phyloP scores from a whole-genome alignment of 2,329 filamentous ascomycete species.

The Trichoderma guizhouense region DNA sequence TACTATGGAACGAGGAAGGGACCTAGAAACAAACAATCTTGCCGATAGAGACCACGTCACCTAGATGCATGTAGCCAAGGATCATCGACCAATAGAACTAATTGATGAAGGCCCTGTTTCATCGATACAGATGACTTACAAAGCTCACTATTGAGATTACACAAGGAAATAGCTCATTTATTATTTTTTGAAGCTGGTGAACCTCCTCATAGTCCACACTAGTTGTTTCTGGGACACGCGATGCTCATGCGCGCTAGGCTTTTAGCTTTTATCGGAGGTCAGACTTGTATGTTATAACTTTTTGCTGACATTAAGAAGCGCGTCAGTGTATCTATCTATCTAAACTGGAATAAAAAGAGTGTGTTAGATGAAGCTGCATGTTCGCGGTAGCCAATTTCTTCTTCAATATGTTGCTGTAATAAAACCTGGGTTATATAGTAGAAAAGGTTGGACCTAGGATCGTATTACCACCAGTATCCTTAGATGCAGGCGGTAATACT shows the following conservation, averaged over 20 bases:
- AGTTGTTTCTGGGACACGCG: background rate
- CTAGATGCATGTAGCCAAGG: no score
- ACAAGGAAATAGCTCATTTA: background rate
- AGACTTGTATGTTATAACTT: background rate
- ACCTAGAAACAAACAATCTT: background rate
- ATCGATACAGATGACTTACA: background rate
- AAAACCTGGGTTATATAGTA: background rate
- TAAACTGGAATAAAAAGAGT: background rate
- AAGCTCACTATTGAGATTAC: background rate
- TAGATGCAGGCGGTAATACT: background rate
- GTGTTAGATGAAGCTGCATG: background rate
- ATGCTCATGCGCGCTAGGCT: background rate
- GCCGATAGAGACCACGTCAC: background rate
- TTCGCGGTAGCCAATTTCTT: background rate
- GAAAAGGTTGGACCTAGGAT: background rate
- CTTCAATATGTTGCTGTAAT: background rate
- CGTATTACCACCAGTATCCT: background rate
- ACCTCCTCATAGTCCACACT: background rate
- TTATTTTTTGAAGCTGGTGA: background rate
- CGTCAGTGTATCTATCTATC: background rate
- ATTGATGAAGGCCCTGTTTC: background rate
- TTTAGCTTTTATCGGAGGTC: background rate
- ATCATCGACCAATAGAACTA: background rate
- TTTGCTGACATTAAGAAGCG: background rate
- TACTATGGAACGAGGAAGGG: no score